Evolutionary conservation across 805 yeast species (phyloP).

Genomic region (Starmerella floris): DNA sequence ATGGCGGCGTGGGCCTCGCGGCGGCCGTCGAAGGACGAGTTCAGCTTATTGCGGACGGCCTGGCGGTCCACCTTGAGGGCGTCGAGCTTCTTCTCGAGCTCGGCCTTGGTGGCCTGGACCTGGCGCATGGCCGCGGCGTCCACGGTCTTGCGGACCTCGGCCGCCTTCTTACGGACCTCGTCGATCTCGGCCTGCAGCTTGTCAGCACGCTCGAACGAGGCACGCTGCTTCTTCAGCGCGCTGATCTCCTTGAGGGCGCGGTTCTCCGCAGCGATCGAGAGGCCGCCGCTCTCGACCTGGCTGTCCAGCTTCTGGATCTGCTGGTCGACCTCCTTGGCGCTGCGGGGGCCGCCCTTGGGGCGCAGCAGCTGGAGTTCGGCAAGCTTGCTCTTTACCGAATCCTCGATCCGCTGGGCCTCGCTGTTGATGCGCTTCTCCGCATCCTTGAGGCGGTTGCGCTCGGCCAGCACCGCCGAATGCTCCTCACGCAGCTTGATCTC

Average conservation of each 20-base stretch:
- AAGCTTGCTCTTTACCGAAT: slow-evolving; percentile 57
- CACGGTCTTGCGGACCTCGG: slow-evolving; percentile 57
- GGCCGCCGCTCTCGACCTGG: slow-evolving; percentile 59
- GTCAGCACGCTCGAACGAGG: slow-evolving; percentile 62
- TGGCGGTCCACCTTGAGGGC: slow-evolving; percentile 51
- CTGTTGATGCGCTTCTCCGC: slow-evolving; percentile 38
- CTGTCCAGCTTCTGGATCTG: slow-evolving; percentile 42
- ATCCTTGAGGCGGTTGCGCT: slow-evolving; percentile 29
- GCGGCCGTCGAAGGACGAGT: slow-evolving; percentile 37
- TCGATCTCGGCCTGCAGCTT: slow-evolving; percentile 69
- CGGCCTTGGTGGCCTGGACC: slow-evolving; percentile 53
- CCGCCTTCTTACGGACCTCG: slow-evolving; percentile 59
- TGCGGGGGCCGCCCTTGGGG: slow-evolving; percentile 50
- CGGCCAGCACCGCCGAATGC: slow-evolving; percentile 35
- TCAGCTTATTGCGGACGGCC: slow-evolving; percentile 52
- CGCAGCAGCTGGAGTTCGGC: slow-evolving; percentile 59
- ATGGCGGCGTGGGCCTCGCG: slow-evolving; percentile 54
- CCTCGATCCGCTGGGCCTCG: slow-evolving; percentile 60
- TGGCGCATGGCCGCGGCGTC: slow-evolving; percentile 47
- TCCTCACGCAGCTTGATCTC: slow-evolving; percentile 43
- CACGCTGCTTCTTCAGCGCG: slow-evolving; percentile 63
- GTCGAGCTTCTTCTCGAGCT: slow-evolving; percentile 56
- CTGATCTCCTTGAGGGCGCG: slow-evolving; percentile 73
- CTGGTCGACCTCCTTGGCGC: slow-evolving; percentile 29
- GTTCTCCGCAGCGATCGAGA: slow-evolving; percentile 86